Evolutionary conservation across 768 basidiomycete genomes (phyloP).

Genomic region (Suillus luteus): DNA sequence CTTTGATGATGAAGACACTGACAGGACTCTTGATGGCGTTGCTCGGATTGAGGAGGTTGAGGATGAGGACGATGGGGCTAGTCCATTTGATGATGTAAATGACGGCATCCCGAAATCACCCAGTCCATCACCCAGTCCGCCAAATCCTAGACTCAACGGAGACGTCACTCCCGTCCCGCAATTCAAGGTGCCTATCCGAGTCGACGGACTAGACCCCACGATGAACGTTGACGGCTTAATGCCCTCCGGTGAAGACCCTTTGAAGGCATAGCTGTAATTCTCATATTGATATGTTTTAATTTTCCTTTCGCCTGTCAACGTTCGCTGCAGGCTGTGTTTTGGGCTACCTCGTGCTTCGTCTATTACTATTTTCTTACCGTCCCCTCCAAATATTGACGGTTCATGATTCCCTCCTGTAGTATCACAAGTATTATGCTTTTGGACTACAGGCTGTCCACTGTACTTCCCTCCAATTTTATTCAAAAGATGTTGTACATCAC

Average conservation of each 20-base stretch:
- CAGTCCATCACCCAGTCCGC: conserved; percentile 34
- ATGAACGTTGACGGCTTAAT: conserved; percentile 65
- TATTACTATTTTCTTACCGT: conserved; percentile 35
- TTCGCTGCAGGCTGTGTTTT: conserved; percentile 19
- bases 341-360: conserved; percentile 27
- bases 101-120: conserved; percentile 36
- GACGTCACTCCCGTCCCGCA: conserved; percentile 49
- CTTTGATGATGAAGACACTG: conserved; percentile 31
- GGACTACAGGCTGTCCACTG: conserved; percentile 35
- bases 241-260: conserved; percentile 64
- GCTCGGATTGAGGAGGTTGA: conserved; percentile 33
- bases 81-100: conserved; percentile 32
- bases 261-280: conserved; percentile 35
- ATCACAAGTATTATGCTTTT: conserved; percentile 39
- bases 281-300: conserved; percentile 1
- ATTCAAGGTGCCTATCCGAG: conserved; percentile 49
- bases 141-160: conserved; percentile 49
- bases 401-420: conserved; percentile 37
- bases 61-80: conserved; percentile 35
- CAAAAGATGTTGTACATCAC: conserved; percentile 47
- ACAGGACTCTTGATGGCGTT: neutral
- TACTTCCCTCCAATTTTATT: conserved; percentile 30
- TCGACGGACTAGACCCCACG: conserved; percentile 55
- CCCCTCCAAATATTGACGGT: conserved; percentile 32
- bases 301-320: conserved; percentile 2